A percentile compares a stretch with the other conserved stretches of the same genome.
Conservation (phyloP, 2,329 filamentous ascomycete genomes). For the Trichoderma citrinoviride region DNA sequence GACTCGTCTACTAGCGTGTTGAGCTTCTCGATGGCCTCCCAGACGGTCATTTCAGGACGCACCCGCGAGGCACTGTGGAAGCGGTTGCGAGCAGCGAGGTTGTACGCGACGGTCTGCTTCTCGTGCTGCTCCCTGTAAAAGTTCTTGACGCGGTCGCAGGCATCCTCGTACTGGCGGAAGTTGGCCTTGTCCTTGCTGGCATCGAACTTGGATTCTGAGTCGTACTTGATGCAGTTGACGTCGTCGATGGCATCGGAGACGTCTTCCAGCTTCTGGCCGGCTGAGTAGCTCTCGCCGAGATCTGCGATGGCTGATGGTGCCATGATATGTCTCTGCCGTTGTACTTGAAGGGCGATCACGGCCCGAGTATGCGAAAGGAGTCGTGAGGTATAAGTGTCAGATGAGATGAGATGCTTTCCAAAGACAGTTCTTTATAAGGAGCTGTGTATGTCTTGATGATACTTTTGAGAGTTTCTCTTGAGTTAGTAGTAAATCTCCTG, state of each 20-base stretch:
- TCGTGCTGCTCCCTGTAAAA: constrained; percentile 75
- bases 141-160: constrained; percentile 78
- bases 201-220: constrained; percentile 63
- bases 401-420: no score
- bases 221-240: constrained; percentile 54
- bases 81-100: constrained; percentile 68
- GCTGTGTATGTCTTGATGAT: neutral
- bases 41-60: constrained; percentile 74
- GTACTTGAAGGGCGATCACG: neutral
- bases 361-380: neutral
- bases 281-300: constrained; percentile 18
- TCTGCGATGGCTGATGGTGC: constrained; percentile 28
- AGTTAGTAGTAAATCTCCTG: neutral
- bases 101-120: constrained; percentile 79
- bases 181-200: constrained; percentile 72
- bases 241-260: constrained; percentile 49
- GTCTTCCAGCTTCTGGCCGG: constrained; percentile 44
- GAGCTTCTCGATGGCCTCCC: constrained; percentile 90
- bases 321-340: constrained; percentile 24
- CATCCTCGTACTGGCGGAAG: constrained; percentile 80
- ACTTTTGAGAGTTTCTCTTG: no score
- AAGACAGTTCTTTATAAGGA: neutral
- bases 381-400: neutral
- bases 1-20: constrained; percentile 89
- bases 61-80: constrained; percentile 57